Conservation (phyloP, 2,329 filamentous ascomycete species). For the Phaeosphaeriaceae sp. region DNA sequence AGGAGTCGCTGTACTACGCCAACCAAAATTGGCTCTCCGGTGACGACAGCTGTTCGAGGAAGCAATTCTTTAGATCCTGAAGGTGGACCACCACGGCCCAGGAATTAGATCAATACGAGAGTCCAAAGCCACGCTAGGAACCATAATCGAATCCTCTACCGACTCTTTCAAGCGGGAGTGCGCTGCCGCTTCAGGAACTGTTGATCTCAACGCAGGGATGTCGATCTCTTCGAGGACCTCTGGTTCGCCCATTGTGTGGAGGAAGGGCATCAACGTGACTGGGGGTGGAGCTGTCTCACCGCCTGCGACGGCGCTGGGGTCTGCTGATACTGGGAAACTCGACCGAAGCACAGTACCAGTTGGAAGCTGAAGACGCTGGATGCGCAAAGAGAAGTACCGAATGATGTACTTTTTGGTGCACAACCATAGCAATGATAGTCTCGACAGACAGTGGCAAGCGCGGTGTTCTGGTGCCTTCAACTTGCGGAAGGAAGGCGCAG, state of each 20-base stretch:
- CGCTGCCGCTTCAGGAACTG: constrained; percentile 6
- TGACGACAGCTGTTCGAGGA: background rate
- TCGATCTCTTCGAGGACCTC: constrained; percentile 13
- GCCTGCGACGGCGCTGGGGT: background rate
- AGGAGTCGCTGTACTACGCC: background rate
- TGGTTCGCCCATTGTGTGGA: constrained; percentile 16
- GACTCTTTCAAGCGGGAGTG: constrained; percentile 6
- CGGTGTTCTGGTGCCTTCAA: background rate
- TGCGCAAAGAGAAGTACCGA: background rate
- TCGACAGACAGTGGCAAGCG: background rate
- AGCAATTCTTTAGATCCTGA: background rate
- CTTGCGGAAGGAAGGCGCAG: constrained; percentile 14
- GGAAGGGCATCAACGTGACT: constrained; percentile 9
- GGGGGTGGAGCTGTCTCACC: constrained; percentile 14
- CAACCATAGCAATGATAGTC: background rate
- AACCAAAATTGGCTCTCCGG: background rate
- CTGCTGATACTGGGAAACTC: background rate
- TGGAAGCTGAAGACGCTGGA: background rate
- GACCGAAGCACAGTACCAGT: background rate
- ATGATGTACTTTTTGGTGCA: background rate
- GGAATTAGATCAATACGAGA: background rate
- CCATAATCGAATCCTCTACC: background rate
- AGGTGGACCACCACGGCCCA: background rate
- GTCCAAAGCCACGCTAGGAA: background rate
- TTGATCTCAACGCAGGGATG: background rate